Conservation (phyloP, 2,329 filamentous ascomycete species). For the Byssochlamys sp. region DNA sequence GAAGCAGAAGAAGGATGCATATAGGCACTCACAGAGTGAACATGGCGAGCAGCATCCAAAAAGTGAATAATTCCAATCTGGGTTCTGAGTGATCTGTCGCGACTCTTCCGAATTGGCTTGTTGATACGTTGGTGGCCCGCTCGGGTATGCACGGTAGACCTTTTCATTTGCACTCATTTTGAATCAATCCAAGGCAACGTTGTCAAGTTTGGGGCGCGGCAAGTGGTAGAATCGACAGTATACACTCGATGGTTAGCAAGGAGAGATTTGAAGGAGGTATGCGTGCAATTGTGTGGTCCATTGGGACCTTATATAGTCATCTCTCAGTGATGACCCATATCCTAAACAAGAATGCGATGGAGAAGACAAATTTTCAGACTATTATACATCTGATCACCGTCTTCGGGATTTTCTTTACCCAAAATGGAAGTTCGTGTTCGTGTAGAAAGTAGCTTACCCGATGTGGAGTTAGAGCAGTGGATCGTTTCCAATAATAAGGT, state of each 20-base stretch:
- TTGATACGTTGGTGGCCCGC: not conserved
- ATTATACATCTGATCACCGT: not conserved
- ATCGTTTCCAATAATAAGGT: no score
- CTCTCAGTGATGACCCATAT: not conserved
- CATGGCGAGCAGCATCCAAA: slow-evolving; percentile 8
- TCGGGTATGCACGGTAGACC: slow-evolving; percentile 5
- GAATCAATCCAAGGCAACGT: not conserved
- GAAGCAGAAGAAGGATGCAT: not conserved
- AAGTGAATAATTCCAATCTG: slow-evolving; percentile 10
- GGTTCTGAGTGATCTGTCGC: slow-evolving; percentile 4
- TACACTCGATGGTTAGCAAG: no score
- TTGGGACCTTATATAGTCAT: no score
- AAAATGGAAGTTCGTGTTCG: slow-evolving; percentile 5
- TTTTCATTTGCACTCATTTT: slow-evolving; percentile 1
- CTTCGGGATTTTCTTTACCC: not conserved
- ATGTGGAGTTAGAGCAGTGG: no score
- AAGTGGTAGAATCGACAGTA: no score
- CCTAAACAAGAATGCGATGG: not conserved
- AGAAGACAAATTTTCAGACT: not conserved
- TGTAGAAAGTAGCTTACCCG: not conserved
- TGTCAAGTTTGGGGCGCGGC: not conserved
- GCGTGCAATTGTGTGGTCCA: no score
- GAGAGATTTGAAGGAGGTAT: no score
- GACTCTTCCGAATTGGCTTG: slow-evolving; percentile 1
- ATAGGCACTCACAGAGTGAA: slow-evolving; percentile 8